Evolutionary conservation across 345 rosid species (phyloP).

Genomic region (Aquilaria yunnanensis): DNA sequence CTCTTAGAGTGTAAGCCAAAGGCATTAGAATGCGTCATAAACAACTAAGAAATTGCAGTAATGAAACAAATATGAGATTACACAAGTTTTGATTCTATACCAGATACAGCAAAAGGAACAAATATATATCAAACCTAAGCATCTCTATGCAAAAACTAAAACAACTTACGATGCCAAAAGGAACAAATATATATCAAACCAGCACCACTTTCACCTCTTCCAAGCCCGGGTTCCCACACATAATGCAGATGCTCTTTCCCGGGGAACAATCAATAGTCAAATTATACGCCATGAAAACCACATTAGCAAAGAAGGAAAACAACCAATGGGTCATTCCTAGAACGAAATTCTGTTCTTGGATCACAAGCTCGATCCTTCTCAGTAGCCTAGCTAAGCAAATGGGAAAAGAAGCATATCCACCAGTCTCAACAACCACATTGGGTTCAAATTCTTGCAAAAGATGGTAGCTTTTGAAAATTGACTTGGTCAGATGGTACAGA

Average conservation of each 20-base stretch:
- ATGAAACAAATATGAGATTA: no score
- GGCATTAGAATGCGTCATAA: no score
- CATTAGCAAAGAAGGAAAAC: slow-evolving; percentile 35
- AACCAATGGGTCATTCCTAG: slow-evolving; percentile 44
- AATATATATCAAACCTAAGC: no score
- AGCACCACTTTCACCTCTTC: slow-evolving; percentile 42
- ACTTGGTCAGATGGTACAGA: slow-evolving; percentile 46
- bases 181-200: slow-evolving; percentile 4
- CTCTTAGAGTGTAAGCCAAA: no score
- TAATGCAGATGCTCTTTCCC: slow-evolving; percentile 42
- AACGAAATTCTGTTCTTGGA: slow-evolving; percentile 75
- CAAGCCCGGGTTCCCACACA: slow-evolving; percentile 65
- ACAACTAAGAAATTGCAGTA: no score
- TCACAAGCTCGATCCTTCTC: slow-evolving; percentile 42
- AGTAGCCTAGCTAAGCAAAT: slow-evolving; percentile 63
- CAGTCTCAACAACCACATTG: slow-evolving; percentile 67
- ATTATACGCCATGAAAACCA: slow-evolving; percentile 65
- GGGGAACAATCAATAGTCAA: slow-evolving; percentile 58
- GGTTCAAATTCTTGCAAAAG: slow-evolving; percentile 47
- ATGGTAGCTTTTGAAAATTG: slow-evolving; percentile 31
- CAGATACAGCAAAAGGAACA: no score
- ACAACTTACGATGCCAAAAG: slow-evolving; percentile 37
- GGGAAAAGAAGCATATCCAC: slow-evolving; percentile 79
- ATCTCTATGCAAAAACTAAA: no score
- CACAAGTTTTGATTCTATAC: no score